phyloP scores from a whole-genome alignment of 345 rosid species.

The Eucalyptus globulus region DNA sequence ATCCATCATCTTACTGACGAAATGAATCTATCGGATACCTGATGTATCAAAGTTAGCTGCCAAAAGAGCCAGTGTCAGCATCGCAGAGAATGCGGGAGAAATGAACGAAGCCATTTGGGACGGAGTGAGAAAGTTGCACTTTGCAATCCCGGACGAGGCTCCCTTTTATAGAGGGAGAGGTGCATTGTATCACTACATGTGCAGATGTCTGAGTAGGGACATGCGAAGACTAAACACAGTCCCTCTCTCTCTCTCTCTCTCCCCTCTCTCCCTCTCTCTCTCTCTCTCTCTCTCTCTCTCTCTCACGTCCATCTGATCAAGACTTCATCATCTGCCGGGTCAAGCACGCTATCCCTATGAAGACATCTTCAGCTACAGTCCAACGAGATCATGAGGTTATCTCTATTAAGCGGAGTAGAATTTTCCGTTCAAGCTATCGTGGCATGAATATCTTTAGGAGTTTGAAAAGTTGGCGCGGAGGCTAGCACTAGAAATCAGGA shows the following conservation, averaged over 20 bases:
- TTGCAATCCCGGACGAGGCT: neutral
- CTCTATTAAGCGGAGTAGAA: neutral
- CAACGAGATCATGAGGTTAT: neutral
- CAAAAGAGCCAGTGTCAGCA: neutral
- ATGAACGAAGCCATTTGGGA: neutral
- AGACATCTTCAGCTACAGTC: neutral
- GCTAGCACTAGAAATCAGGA: neutral
- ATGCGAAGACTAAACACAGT: neutral
- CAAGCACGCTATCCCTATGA: neutral
- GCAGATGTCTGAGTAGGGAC: neutral
- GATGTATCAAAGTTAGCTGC: neutral
- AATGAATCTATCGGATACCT: neutral
- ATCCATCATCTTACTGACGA: neutral
- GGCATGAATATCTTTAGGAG: neutral
- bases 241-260: neutral
- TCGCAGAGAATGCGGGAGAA: neutral
- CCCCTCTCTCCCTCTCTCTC: neutral
- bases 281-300: neutral
- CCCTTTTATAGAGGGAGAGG: neutral
- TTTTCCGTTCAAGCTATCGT: neutral
- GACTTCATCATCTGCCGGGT: neutral
- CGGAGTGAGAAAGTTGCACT: neutral
- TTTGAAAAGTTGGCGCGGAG: neutral
- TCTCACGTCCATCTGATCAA: neutral
- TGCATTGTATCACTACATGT: neutral